Conservation (phyloP, 1,284 basidiomycete species). For the Omphalotus olearius region DNA sequence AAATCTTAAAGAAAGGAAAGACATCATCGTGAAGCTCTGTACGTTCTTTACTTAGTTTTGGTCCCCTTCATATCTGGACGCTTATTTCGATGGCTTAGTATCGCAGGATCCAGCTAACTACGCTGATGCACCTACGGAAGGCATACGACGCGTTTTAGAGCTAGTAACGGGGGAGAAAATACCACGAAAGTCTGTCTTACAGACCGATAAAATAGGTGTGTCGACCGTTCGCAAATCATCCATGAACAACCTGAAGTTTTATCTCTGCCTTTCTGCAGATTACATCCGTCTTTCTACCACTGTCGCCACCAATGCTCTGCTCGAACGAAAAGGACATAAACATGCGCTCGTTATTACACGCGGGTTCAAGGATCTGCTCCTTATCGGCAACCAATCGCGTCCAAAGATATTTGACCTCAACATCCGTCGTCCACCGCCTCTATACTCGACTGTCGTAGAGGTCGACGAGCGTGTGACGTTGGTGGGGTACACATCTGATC, state of each 20-base stretch:
- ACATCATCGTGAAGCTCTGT: conserved; percentile 81
- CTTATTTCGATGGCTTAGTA: conserved; percentile 39
- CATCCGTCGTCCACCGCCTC: conserved; percentile 72
- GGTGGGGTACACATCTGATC: conserved; percentile 90
- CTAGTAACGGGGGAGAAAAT: conserved; percentile 65
- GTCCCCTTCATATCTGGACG: neutral
- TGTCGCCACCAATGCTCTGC: conserved; percentile 92
- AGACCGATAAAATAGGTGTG: conserved; percentile 81
- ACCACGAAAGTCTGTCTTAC: conserved; percentile 61
- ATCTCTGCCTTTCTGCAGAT: conserved; percentile 45
- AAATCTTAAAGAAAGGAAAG: conserved; percentile 54
- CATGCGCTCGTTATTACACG: conserved; percentile 91
- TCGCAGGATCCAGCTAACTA: conserved; percentile 89
- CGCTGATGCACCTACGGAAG: conserved; percentile 90
- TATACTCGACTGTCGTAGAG: conserved; percentile 83
- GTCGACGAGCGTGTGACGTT: conserved; percentile 94
- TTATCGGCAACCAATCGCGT: conserved; percentile 91
- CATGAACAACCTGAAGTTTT: neutral
- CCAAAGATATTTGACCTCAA: conserved; percentile 89
- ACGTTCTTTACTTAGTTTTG: conserved; percentile 24
- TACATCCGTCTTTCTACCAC: conserved; percentile 93
- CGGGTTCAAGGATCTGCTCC: conserved; percentile 88
- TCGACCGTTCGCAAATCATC: conserved; percentile 10
- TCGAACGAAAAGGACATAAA: conserved; percentile 90
- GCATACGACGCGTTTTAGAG: conserved; percentile 89